These are phyloP conservation scores for Candida sp. DNA, from an alignment of 1,139 yeast species.

Conservation along the genomic window DNA sequence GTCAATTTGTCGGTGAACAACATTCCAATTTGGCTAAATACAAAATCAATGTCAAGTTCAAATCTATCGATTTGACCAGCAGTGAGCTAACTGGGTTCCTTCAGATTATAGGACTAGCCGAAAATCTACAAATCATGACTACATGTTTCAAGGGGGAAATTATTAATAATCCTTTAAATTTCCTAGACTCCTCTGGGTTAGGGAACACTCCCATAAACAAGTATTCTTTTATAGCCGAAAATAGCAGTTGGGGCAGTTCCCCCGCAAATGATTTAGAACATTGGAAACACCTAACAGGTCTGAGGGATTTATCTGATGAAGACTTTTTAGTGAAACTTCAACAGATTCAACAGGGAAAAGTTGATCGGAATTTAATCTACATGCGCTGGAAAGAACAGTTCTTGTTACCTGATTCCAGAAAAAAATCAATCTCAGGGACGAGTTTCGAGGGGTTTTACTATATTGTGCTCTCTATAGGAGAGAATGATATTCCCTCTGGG, in stretches of 20 bases:
- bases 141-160: slow-evolving; percentile 90
- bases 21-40: slow-evolving; percentile 67
- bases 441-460: slow-evolving; percentile 93
- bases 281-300: slow-evolving; percentile 74
- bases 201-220: slow-evolving; percentile 13
- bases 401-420: slow-evolving; percentile 73
- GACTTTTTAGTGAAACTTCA: slow-evolving; percentile 24
- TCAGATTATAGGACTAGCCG: slow-evolving; percentile 77
- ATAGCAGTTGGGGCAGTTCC: slow-evolving; percentile 55
- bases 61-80: slow-evolving; percentile 60
- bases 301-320: slow-evolving; percentile 18
- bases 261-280: slow-evolving; percentile 75
- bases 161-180: slow-evolving; percentile 51
- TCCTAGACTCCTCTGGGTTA: slow-evolving; percentile 4
- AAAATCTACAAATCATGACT: slow-evolving; percentile 70
- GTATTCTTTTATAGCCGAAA: slow-evolving; percentile 40
- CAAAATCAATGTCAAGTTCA: slow-evolving; percentile 69
- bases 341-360: slow-evolving; percentile 27
- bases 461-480: slow-evolving; percentile 73
- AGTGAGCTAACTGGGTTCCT: slow-evolving; percentile 74
- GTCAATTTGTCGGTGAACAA: slow-evolving; percentile 67
- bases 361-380: slow-evolving; percentile 48
- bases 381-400: slow-evolving; percentile 97
- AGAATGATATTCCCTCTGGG: slow-evolving; percentile 41
- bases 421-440: slow-evolving; percentile 72